Evolutionary conservation across 768 basidiomycete species (phyloP).

Genomic region (Pholiota microspora): DNA sequence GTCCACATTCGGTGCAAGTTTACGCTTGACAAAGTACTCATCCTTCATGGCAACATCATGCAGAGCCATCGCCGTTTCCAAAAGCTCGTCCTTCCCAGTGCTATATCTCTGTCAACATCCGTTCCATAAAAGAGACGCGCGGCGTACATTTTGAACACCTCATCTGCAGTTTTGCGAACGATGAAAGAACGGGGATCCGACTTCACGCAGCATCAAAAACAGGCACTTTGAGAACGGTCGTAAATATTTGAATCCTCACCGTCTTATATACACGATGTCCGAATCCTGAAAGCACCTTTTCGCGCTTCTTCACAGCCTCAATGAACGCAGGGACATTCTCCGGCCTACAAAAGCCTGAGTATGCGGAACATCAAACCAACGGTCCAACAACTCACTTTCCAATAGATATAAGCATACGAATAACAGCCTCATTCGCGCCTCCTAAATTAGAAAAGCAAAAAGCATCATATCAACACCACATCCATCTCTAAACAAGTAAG

Average conservation of each 20-base stretch:
- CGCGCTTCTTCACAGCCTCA: conserved; percentile 83
- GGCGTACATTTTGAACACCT: conserved; percentile 83
- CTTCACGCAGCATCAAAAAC: conserved; percentile 30
- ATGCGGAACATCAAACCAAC: not conserved
- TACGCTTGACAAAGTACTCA: conserved; percentile 82
- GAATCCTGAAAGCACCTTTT: conserved; percentile 88
- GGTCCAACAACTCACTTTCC: conserved; percentile 55
- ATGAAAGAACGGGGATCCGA: conserved; percentile 92
- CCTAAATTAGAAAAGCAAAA: conserved; percentile 34
- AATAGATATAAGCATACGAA: conserved; percentile 89
- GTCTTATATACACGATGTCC: conserved; percentile 61
- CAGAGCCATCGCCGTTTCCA: conserved; percentile 87
- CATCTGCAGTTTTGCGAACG: conserved; percentile 85
- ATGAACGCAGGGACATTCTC: conserved; percentile 84
- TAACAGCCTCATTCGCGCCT: conserved; percentile 92
- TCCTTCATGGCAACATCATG: conserved; percentile 90
- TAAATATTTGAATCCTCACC: conserved; percentile 34
- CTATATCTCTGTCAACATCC: conserved; percentile 32
- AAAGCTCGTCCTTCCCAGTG: conserved; percentile 79
- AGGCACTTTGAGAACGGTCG: not conserved
- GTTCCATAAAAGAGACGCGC: not conserved
- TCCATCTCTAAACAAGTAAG: no score
- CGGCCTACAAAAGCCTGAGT: conserved; percentile 41
- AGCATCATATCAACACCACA: no score
- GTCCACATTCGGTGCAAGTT: conserved; percentile 87